Evolutionary conservation across 202 grass and related monocot genomes (phyloP), one percentile per base, ranked within the genome.

Genomic region (Elaeis oleifera): DNA sequence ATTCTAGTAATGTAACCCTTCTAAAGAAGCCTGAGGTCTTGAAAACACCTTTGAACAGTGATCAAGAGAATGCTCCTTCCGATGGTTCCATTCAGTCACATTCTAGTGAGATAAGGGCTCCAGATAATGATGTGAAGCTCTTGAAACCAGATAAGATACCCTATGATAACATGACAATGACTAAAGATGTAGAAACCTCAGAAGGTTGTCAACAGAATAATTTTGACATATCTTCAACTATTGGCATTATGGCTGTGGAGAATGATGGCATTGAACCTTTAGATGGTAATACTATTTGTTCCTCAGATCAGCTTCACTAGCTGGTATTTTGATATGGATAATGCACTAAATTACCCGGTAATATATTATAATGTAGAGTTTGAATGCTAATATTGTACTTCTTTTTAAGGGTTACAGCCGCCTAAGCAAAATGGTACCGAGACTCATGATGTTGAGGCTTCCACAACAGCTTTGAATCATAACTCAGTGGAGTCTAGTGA

Each of bases 321-420:
- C 54, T 68, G 70, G 68, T 4, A 77, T 82, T 53, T 76, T 63
- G 68, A 32, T 83, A 64, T 60, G 78, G 84, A 88, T 92, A 82
- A 86, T 55, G 31, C 69, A 77, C 61, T 52, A 64, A 3, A 56
- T 27, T 65, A 44, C 15, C 51, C 69, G 26, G 32, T 51, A 54
- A 58, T 56, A 5, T 67, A 18, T 67, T 70, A 49, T 23, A 57
- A 53, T 73, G 53, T 77, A 63, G 56, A 78, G 57, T 58, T 24
- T 53, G 59, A 44, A 59, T 81, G 25, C 74, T 92, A 84, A 91
- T 80, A 54, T 73, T 78, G 29, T 72, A 64, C 82, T 80, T 59
- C 67, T 56, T 84, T 71, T 92, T 76, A 92, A 97, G 84, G 78
- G 75, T 58, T 75, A 24, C 85, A 89, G 72, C 79, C 75, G 78